Evolutionary conservation across 2,329 filamentous ascomycete species (phyloP).

Genomic region (Pestalotiopsis sp.): DNA sequence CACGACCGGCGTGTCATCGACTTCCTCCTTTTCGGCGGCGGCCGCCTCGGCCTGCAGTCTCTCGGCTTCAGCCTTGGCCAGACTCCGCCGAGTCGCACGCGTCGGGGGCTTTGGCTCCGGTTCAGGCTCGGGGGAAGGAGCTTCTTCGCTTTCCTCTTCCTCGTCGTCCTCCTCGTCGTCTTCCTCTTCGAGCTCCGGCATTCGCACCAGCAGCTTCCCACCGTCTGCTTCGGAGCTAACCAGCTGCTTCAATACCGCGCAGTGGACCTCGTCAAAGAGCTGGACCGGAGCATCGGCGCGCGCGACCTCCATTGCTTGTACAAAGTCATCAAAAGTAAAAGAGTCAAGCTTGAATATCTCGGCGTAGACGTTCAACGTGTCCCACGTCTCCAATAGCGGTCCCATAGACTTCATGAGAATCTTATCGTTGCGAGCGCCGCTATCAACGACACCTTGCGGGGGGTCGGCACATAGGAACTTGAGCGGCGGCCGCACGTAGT

Average conservation of each 20-base stretch:
- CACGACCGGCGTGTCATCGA: constrained; percentile 44
- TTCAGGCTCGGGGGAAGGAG: constrained; percentile 69
- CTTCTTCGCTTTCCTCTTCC: constrained; percentile 56
- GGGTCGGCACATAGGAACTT: constrained; percentile 75
- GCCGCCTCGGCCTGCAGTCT: constrained; percentile 63
- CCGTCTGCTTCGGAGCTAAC: constrained; percentile 75
- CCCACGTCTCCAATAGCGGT: constrained; percentile 86
- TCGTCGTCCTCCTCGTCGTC: constrained; percentile 68
- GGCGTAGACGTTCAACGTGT: constrained; percentile 97
- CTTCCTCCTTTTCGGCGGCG: constrained; percentile 50
- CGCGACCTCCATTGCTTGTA: constrained; percentile 81
- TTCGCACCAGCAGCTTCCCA: constrained; percentile 76
- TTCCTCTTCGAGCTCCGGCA: constrained; percentile 75
- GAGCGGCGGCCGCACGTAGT: constrained; percentile 69
- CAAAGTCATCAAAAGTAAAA: constrained; percentile 95
- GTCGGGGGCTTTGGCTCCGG: constrained; percentile 64
- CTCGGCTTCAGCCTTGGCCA: constrained; percentile 80
- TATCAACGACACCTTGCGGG: constrained; percentile 50
- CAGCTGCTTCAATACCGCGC: constrained; percentile 84
- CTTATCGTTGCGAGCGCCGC: constrained; percentile 53
- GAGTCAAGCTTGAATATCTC: constrained; percentile 93
- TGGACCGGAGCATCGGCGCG: constrained; percentile 77
- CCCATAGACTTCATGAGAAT: constrained; percentile 87
- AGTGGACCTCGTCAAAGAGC: constrained; percentile 88
- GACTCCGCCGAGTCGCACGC: constrained; percentile 81